Evolutionary conservation across 2,329 filamentous ascomycete genomes (phyloP).

Genomic region (Beauveria bassiana): DNA sequence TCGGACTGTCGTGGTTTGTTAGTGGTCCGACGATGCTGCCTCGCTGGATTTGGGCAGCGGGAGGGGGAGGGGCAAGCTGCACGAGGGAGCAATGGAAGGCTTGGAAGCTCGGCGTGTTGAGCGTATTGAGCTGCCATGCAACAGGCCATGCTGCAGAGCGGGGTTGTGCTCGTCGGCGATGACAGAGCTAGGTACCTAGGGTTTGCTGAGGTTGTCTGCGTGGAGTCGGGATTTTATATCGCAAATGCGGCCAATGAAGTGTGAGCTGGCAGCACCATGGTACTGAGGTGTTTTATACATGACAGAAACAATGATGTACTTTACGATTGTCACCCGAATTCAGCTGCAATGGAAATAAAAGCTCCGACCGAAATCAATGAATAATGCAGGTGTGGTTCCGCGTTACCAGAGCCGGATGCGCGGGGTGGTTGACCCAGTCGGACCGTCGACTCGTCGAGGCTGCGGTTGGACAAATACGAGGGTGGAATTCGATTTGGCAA

Average conservation of each 20-base stretch:
- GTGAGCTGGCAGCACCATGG: not conserved
- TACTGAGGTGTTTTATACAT: not conserved
- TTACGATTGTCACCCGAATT: not conserved
- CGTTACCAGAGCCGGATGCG: not conserved
- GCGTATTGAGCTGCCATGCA: not conserved
- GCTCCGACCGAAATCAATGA: not conserved
- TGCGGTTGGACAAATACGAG: not conserved
- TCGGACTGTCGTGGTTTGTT: not conserved
- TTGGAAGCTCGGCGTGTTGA: not conserved
- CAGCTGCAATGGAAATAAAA: not conserved
- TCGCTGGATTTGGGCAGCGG: not conserved
- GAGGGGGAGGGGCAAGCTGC: conserved; percentile 1
- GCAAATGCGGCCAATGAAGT: not conserved
- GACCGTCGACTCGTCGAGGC: not conserved
- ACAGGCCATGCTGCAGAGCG: not conserved
- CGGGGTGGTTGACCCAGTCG: not conserved
- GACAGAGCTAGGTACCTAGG: not conserved
- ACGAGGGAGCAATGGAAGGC: not conserved
- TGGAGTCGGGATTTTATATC: not conserved
- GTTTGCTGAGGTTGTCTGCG: not conserved
- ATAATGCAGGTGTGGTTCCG: not conserved
- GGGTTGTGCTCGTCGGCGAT: not conserved
- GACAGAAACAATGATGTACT: not conserved
- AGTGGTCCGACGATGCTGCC: not conserved
- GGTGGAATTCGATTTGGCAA: not conserved